Conservation (phyloP, 306 rosid genomes). For the Acacia confusa region DNA sequence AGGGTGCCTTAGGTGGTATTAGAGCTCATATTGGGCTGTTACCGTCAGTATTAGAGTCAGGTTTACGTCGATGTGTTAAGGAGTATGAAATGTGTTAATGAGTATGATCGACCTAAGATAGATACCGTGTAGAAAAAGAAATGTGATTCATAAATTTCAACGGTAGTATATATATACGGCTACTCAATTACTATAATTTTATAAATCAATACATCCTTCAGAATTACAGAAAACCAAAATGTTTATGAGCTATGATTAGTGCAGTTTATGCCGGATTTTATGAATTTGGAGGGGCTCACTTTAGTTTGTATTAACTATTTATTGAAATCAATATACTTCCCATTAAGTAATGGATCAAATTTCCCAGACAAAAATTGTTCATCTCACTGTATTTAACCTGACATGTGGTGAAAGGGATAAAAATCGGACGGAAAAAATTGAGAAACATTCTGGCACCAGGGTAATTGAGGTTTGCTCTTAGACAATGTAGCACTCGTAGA, state of each 20-base stretch:
- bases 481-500: neutral
- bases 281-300: no score
- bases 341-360: neutral
- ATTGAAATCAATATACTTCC: neutral
- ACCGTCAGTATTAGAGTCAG: no score
- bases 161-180: neutral
- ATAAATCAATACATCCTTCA: no score
- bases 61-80: no score
- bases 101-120: no score
- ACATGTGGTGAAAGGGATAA: slow-evolving; percentile 37
- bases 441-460: slow-evolving; percentile 38
- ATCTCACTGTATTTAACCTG: slow-evolving; percentile 48
- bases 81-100: no score
- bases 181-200: neutral
- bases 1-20: no score
- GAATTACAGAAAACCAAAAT: no score
- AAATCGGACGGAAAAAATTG: slow-evolving; percentile 40
- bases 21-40: no score
- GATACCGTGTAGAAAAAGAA: no score
- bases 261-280: no score
- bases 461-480: slow-evolving; percentile 36
- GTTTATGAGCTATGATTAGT: no score
- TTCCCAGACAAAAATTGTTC: neutral
- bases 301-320: neutral
- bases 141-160: neutral